phyloP scores from a whole-genome alignment of 495 filamentous ascomycete genomes.

The Glarea lozoyensis region DNA sequence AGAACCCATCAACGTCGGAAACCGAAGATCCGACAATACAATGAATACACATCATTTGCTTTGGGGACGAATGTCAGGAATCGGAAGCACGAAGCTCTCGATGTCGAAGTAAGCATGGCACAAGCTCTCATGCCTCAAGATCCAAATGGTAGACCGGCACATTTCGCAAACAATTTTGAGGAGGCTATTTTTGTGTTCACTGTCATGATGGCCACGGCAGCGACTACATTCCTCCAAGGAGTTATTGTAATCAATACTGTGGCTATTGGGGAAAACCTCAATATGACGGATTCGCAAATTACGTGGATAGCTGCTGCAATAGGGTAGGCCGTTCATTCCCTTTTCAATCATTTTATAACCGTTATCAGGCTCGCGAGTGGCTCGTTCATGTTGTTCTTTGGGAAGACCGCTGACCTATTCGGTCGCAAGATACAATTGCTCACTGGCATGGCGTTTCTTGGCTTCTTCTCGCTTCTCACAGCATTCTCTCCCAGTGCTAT shows the following conservation, averaged over 20 bases:
- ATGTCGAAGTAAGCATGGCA: conserved; percentile 10
- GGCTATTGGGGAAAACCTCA: conserved; percentile 45
- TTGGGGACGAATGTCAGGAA: background rate
- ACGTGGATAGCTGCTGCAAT: conserved; percentile 52
- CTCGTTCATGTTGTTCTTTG: conserved; percentile 53
- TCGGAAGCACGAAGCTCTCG: background rate
- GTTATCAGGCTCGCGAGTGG: conserved; percentile 41
- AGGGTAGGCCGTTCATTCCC: conserved; percentile 30
- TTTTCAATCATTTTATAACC: background rate
- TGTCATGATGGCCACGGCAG: conserved; percentile 56
- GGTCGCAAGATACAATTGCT: conserved; percentile 50
- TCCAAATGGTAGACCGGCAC: conserved; percentile 34
- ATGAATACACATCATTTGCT: background rate
- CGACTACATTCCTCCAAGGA: conserved; percentile 47
- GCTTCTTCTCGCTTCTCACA: conserved; percentile 39
- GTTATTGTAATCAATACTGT: conserved; percentile 49
- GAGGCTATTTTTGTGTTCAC: conserved; percentile 54
- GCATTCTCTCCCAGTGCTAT: conserved; percentile 46
- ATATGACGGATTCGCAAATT: conserved; percentile 52
- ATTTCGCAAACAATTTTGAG: conserved; percentile 46
- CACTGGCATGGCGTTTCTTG: conserved; percentile 43
- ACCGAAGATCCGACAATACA: no score
- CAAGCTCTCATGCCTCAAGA: conserved; percentile 1
- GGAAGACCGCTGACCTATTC: conserved; percentile 51
- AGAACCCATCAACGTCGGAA: no score